These are phyloP conservation scores for Ceratocystis lukuohia DNA, from an alignment of 2,329 filamentous ascomycete species.

Conservation along the genomic window DNA sequence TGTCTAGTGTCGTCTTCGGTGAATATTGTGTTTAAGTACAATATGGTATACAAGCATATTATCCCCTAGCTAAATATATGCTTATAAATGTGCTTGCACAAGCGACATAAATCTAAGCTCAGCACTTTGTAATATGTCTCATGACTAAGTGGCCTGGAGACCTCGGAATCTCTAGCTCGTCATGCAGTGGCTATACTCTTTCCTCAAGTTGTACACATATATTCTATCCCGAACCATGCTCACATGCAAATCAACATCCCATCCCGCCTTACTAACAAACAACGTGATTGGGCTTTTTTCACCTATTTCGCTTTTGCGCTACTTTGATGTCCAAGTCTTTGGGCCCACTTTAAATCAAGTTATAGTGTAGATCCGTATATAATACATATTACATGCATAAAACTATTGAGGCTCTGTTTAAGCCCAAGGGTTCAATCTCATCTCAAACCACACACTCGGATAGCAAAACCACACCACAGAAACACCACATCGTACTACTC, in stretches of 20 bases:
- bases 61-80: no score
- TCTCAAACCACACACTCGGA: neutral
- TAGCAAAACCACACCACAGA: neutral
- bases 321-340: neutral
- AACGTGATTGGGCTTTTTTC: neutral
- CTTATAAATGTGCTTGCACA: no score
- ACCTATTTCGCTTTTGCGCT: neutral
- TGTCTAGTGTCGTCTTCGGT: no score
- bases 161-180: no score
- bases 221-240: neutral
- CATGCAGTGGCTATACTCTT: no score
- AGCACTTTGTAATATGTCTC: no score
- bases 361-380: neutral
- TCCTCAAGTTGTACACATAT: no score
- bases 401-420: neutral
- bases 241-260: neutral
- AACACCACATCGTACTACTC: neutral
- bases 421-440: neutral
- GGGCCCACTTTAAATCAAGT: neutral
- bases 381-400: neutral
- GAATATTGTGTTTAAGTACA: no score
- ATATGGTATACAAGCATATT: no score
- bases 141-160: no score
- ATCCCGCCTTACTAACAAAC: neutral
- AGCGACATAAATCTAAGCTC: no score